Evolutionary conservation across 208 protist species (phyloP), one percentile per base, ranked within the genome.

Genomic region (Acanthamoeba sp.): DNA sequence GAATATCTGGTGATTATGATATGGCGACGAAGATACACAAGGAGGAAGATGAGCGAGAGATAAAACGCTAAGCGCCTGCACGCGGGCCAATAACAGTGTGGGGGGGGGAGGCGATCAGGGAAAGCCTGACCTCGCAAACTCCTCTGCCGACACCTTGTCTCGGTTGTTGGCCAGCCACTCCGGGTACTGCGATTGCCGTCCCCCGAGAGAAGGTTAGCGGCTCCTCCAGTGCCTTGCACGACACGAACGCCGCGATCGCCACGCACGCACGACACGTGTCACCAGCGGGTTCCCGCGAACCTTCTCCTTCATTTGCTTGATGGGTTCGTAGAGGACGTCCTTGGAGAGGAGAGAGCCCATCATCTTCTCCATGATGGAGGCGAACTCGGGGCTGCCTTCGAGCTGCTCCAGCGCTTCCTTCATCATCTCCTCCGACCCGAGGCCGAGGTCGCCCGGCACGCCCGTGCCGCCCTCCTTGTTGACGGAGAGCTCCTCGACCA

Each of bases 251-350:
- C 48, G 10, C 48, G 20, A 52, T 20, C 45, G 18, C 45, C 12
- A 50, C 45, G 45, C 45, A 50, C 45, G 4, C 42, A 50, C n/a
- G n/a, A 50, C 45, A 50, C 45, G 2, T 16, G 18, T 16, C 45
- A 50, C 45, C 45, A 20, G 52, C 18, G 32, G 6, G 84, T 42
- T 12, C 12, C 12, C 14, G 42, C 1, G 29, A 57, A 82, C 90
- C 90, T 93, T 93, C 24, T 94, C 73, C 38, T 66, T 73, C 91
- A 94, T 84, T 36, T 76, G 34, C 52, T 94, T 94, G 38, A 94
- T 94, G 57, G 91, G 91, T 48, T 94, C 91, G 27, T 94, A 94
- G 73, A 94, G 91, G 48, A 94, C 40, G 3, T 94, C 91, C 45
- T 88, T 84, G 45, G 71, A 88, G 29, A 94, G 57, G 6, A 94